phyloP scores from a whole-genome alignment of 805 yeast genomes.

The Saccharomycopsis capsularis region DNA sequence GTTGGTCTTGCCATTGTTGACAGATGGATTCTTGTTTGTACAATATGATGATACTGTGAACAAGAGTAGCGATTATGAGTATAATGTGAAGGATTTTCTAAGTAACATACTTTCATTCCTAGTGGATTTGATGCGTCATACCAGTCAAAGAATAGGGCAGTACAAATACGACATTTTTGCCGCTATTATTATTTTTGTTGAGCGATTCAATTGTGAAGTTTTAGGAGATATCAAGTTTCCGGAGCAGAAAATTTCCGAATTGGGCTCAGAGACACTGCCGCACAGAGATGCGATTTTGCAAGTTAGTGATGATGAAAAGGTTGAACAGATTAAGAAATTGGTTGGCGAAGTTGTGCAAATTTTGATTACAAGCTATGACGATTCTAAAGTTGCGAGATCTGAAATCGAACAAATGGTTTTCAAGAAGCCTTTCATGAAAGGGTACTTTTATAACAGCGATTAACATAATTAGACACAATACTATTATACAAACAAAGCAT shows the following conservation, averaged over 20 bases:
- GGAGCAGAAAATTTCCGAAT: not conserved
- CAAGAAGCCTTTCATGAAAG: conserved; percentile 7
- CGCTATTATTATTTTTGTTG: conserved; percentile 6
- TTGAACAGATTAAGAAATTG: not conserved
- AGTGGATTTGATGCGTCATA: not conserved
- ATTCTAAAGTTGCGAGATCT: not conserved
- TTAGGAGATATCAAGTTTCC: not conserved
- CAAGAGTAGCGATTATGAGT: not conserved
- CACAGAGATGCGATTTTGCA: not conserved
- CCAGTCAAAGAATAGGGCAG: not conserved
- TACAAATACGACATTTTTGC: conserved; percentile 13
- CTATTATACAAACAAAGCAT: not conserved
- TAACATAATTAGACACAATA: no score
- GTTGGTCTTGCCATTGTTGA: conserved; percentile 1
- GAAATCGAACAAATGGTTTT: not conserved
- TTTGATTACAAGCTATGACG: not conserved
- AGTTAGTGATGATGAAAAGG: not conserved
- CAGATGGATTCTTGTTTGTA: conserved; percentile 9
- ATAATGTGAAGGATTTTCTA: no score
- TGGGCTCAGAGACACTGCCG: not conserved
- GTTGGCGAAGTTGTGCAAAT: not conserved
- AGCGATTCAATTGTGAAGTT: conserved; percentile 3
- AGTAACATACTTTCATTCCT: not conserved
- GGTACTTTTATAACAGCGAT: conserved; percentile 4
- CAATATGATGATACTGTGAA: not conserved